Base-by-base conservation (phyloP, 2,329 filamentous ascomycete genomes). In the Colletotrichum plurivorum region DNA sequence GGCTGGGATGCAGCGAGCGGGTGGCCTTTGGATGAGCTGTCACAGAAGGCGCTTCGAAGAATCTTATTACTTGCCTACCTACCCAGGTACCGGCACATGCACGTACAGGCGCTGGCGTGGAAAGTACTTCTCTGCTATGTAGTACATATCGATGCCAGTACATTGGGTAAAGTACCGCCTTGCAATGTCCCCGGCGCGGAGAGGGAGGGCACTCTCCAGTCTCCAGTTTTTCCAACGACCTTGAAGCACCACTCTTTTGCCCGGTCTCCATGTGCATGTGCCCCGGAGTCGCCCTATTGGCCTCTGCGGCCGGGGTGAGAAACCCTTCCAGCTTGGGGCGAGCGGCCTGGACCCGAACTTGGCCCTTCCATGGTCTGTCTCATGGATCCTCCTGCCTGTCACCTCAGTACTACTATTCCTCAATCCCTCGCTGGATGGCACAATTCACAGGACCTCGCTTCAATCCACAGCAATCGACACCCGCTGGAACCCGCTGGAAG, bases 221-320 rank as follows among this genome's bases (percentile, higher is more conserved):
- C 27, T 62, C 20, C 51, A 61, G 27, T 54, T 48, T 48, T 54
- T 18, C 22, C 45, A 63, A 46, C 58, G 43, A 56, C 52, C 22
- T 12, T 36, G 9, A 6, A 31, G 27, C 31, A 36, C 31, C 31
- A 36, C 31, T 36, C 31, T 36, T 36, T 36, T 10, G 31, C 45
- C 18, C 25, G 60, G 22, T 22, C 27, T 59, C 39, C n/a, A 18
- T 61, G 36, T 22, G 56, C 67, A 18, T 61, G 36, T 22, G 56
- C 67, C 67, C 62, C 67, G 51, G 67, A 53, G 66, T 66, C 51
- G 51, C 45, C 45, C 36, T 56, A 60, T 61, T 59, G 66, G 66
- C 43, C 18, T 25, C 27, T 10, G 27, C 13, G 18, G 51, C 62
- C 22, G 51, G 67, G 51, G 43, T 62, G 31, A 59, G 48, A 43